Percentiles rank a stretch among this genome's conserved stretches.
Evolutionary conservation across 2,329 filamentous ascomycete genomes (phyloP).

Genomic region (Cryphonectria nitschkei): DNA sequence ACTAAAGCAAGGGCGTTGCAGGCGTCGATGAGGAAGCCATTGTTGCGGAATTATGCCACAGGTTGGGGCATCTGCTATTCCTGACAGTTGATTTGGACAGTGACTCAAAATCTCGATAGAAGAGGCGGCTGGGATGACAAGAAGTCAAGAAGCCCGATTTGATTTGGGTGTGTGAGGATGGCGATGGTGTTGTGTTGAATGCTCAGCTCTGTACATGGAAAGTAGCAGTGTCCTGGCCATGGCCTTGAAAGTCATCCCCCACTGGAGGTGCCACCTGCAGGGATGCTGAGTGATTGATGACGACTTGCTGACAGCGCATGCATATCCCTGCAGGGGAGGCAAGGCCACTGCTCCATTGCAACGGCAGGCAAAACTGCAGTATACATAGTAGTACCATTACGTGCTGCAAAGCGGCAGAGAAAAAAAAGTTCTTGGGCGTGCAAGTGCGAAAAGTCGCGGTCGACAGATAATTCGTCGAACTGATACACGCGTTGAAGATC

Average conservation of each 20-base stretch:
- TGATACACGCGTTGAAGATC: neutral
- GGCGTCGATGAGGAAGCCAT: constrained; percentile 75
- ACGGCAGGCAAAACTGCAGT: constrained; percentile 3
- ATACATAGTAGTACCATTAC: constrained; percentile 8
- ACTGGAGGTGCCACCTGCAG: neutral
- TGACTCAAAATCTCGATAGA: neutral
- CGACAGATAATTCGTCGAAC: neutral
- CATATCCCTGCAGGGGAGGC: neutral
- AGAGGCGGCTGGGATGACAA: neutral
- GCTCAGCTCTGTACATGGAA: neutral
- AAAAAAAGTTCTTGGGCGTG: constrained; percentile 20
- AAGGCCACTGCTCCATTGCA: neutral
- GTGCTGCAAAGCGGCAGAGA: constrained; percentile 12
- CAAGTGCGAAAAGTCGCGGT: constrained; percentile 8
- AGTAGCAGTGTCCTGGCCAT: neutral
- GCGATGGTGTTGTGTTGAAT: neutral
- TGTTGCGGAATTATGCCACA: constrained; percentile 7
- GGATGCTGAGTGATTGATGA: constrained; percentile 13
- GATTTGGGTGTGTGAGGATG: neutral
- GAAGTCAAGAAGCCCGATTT: neutral
- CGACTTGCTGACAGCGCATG: constrained; percentile 14
- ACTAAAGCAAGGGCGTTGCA: constrained; percentile 75
- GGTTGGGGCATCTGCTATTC: neutral
- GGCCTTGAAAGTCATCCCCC: neutral
- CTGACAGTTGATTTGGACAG: neutral